phyloP scores from a whole-genome alignment of 2,329 filamentous ascomycete genomes.

The Beauveria bassiana region DNA sequence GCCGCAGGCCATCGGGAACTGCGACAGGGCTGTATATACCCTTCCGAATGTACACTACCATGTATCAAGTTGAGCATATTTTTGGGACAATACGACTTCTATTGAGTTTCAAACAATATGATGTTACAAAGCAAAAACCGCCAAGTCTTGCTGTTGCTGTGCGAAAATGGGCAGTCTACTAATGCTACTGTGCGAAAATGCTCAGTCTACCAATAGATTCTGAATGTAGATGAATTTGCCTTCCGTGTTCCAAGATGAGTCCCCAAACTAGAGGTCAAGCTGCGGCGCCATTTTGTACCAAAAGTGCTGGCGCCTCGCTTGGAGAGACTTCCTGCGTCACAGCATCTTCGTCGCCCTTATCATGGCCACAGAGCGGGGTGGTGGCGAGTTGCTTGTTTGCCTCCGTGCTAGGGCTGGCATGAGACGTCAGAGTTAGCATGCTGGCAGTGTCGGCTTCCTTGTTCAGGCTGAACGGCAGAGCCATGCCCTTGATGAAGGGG shows the following conservation, averaged over 20 bases:
- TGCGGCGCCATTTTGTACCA: background rate
- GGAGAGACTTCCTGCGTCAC: background rate
- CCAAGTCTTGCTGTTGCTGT: background rate
- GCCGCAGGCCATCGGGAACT: conserved; percentile 13
- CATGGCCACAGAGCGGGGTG: conserved; percentile 15
- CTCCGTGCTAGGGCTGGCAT: conserved; percentile 17
- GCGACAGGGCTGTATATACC: conserved; percentile 16
- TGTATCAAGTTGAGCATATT: background rate
- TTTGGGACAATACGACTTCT: background rate
- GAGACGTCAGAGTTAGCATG: conserved; percentile 57
- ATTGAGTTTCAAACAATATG: background rate
- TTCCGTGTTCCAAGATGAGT: background rate
- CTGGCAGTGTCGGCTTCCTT: conserved; percentile 59
- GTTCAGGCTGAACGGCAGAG: conserved; percentile 64
- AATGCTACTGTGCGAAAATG: background rate
- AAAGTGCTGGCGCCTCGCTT: background rate
- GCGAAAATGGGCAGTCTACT: background rate
- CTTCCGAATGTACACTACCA: conserved; percentile 5
- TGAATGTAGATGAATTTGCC: background rate
- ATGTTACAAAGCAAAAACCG: background rate
- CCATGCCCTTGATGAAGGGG: conserved; percentile 60
- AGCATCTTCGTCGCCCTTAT: conserved; percentile 15
- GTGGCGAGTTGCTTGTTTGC: conserved; percentile 4
- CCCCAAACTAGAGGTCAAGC: background rate
- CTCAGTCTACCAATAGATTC: background rate